These are phyloP conservation scores for Aspergillus sp. DNA, from an alignment of 2,329 filamentous ascomycete genomes.

Conservation along the genomic window DNA sequence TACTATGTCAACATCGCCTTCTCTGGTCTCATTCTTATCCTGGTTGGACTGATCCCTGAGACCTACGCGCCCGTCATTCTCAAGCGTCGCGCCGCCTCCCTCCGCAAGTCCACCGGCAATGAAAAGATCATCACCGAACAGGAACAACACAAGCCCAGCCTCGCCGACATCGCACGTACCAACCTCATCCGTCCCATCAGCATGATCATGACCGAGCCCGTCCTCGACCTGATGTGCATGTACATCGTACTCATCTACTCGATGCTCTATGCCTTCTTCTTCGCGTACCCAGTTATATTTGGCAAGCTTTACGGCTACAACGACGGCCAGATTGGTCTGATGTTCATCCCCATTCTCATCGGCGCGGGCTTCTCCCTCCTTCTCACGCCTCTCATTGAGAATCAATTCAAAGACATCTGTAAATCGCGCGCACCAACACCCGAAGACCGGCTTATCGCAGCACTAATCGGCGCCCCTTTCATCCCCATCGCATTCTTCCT, in stretches of 20 bases:
- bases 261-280: constrained; percentile 48
- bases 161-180: constrained; percentile 54
- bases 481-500: constrained; percentile 64
- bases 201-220: constrained; percentile 63
- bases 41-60: constrained; percentile 32
- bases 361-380: constrained; percentile 31
- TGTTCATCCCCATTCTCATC: constrained; percentile 44
- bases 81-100: constrained; percentile 30
- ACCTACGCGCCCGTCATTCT: constrained; percentile 37
- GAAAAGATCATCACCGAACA: constrained; percentile 34
- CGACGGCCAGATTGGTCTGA: constrained; percentile 36
- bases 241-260: constrained; percentile 61
- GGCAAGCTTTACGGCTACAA: constrained; percentile 62
- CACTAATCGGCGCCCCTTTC: constrained; percentile 69
- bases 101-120: constrained; percentile 35
- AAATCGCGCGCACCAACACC: constrained; percentile 66
- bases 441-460: constrained; percentile 72
- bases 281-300: constrained; percentile 63
- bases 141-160: constrained; percentile 23
- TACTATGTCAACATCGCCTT: constrained; percentile 37
- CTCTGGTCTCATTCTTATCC: constrained; percentile 21
- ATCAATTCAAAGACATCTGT: constrained; percentile 66
- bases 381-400: constrained; percentile 59
- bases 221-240: constrained; percentile 64
- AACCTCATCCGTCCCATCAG: constrained; percentile 78